Evolutionary conservation across 768 basidiomycete species (phyloP).

Genomic region (Lactarius tabidus): DNA sequence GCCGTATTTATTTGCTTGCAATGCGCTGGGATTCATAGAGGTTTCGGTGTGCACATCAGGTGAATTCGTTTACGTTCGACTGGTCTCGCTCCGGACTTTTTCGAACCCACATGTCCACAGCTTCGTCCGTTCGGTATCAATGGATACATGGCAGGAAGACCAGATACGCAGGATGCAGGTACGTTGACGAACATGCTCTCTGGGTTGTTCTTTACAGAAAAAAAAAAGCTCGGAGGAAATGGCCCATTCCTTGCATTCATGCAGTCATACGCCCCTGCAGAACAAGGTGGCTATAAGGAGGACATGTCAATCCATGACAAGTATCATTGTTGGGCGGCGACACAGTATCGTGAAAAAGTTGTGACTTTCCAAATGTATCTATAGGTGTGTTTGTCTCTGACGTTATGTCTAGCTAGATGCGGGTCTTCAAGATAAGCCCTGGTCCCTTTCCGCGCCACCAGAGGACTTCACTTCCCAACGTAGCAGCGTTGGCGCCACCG

Average conservation of each 20-base stretch:
- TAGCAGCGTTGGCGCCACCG: slow-evolving; percentile 41
- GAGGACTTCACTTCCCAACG: slow-evolving; percentile 37
- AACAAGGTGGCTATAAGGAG: slow-evolving; percentile 66
- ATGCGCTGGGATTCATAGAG: slow-evolving; percentile 78
- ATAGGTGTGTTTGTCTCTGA: slow-evolving; percentile 5
- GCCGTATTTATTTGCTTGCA: slow-evolving; percentile 91
- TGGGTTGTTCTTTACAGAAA: slow-evolving; percentile 6
- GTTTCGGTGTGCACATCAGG: slow-evolving; percentile 94
- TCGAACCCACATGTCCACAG: slow-evolving; percentile 37
- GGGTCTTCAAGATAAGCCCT: slow-evolving; percentile 65
- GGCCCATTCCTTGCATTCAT: slow-evolving; percentile 76
- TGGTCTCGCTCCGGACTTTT: neutral
- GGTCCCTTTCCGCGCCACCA: slow-evolving; percentile 75
- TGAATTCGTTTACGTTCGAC: slow-evolving; percentile 23
- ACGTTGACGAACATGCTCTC: slow-evolving; percentile 10
- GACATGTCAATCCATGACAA: slow-evolving; percentile 63
- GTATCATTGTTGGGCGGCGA: slow-evolving; percentile 92
- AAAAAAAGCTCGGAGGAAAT: slow-evolving; percentile 78
- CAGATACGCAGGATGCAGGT: slow-evolving; percentile 91
- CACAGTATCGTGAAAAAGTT: slow-evolving; percentile 94
- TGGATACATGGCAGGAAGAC: slow-evolving; percentile 95
- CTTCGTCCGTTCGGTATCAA: slow-evolving; percentile 90
- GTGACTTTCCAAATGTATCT: slow-evolving; percentile 20
- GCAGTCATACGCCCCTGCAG: slow-evolving; percentile 58
- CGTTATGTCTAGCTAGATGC: slow-evolving; percentile 60